Conservation (phyloP, 2,329 filamentous ascomycete species). For the Thermothelomyces thermophilus region DNA sequence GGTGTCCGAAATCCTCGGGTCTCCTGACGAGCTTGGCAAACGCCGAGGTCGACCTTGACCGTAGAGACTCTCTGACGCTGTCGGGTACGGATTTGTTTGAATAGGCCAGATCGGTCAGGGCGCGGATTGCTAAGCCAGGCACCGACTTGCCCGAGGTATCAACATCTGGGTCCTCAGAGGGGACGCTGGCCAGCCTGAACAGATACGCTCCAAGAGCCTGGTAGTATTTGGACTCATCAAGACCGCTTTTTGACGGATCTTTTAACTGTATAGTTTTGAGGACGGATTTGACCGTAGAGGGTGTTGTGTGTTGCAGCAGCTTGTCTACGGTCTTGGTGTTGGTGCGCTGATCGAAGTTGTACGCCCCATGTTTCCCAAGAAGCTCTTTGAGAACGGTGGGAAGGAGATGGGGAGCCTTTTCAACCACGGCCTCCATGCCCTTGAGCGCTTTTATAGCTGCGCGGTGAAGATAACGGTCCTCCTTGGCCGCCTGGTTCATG, state of each 20-base stretch:
- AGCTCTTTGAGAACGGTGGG: conserved; percentile 57
- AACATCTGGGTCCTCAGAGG: conserved; percentile 26
- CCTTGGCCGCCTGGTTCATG: conserved; percentile 72
- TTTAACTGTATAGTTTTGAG: conserved; percentile 42
- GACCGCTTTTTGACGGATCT: conserved; percentile 27
- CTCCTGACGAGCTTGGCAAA: conserved; percentile 52
- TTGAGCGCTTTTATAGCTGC: conserved; percentile 73
- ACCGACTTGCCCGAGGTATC: conserved; percentile 32
- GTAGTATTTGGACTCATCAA: conserved; percentile 38
- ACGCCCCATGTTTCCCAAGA: conserved; percentile 61
- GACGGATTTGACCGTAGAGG: conserved; percentile 48
- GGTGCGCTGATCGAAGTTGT: conserved; percentile 80
- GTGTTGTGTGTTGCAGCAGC: conserved; percentile 55
- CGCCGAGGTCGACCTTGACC: conserved; percentile 50
- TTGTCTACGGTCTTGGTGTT: conserved; percentile 79
- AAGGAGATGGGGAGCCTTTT: conserved; percentile 54
- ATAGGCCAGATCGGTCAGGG: conserved; percentile 52
- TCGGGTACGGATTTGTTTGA: conserved; percentile 44
- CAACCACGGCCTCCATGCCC: conserved; percentile 58
- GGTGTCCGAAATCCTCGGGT: conserved; percentile 44
- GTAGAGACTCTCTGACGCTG: conserved; percentile 48
- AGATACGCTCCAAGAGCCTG: conserved; percentile 50
- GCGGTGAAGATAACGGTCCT: conserved; percentile 72
- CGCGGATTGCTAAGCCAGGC: conserved; percentile 40
- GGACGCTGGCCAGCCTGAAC: conserved; percentile 43